Evolutionary conservation across 148 eudicot genomes (phyloP), one percentile per base, ranked within the genome.

Genomic region (Cornus kousa): DNA sequence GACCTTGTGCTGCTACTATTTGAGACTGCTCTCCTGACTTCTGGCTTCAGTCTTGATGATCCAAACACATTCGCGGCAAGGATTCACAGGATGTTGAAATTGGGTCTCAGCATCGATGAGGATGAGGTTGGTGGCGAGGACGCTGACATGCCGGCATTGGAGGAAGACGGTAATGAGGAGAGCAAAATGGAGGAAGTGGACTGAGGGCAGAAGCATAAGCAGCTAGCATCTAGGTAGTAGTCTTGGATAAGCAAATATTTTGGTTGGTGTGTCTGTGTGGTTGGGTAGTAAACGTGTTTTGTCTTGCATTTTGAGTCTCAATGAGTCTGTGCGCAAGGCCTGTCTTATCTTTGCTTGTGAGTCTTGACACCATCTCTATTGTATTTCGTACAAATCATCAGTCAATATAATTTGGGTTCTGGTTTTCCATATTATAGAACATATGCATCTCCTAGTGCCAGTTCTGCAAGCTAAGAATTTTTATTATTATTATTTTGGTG

Each of bases 121-220:
- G 97, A 85, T 0, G 93, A 89, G 32, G 87, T 76, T 35, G 86
- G 50, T 5, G 92, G 48, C 5, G 97, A 87, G 5, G 96, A 89
- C 39, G 90, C 64, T 0, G 95, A 92, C 0, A 91, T 92, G 92
- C 93, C 95, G 32, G 87, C 91, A 9, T 24, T 91, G 83, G 94
- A 90, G 83, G 98, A 94, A 37, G 98, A 80, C 1, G 93, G 71
- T 1, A 86, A 76, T 24, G 98, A 92, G 82, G 98, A 94, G 88
- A 94, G 98, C 91, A 94, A 92, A 83, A 92, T 94, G 98, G 98
- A 94, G 79, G 97, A 94, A 66, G 98, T 94, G 9, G 98, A 94
- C 74, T 93, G 80, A 83, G 77, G 28, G 28, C 2, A 6, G 7
- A 62, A 62, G 66, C 66, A 62, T n/a, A 62, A 14, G 62, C 28